Evolutionary conservation across 2,329 filamentous ascomycete species (phyloP).

Genomic region (Trichoderma oligosporum): DNA sequence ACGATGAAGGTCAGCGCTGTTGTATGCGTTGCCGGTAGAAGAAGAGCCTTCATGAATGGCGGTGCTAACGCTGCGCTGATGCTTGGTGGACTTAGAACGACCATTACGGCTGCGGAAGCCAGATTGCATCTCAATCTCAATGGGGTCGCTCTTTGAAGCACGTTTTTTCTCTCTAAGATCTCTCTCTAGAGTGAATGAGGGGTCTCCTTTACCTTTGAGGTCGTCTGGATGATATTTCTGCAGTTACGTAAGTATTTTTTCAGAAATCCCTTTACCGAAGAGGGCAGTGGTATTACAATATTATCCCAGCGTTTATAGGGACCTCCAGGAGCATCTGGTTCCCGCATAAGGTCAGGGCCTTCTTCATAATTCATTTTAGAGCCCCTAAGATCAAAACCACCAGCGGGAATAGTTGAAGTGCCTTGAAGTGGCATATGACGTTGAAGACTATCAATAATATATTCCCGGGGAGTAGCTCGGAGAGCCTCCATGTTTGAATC

Average conservation of each 20-base stretch:
- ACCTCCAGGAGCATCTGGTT: slow-evolving; percentile 63
- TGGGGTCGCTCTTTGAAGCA: slow-evolving; percentile 24
- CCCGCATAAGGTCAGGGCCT: slow-evolving; percentile 80
- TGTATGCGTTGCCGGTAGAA: slow-evolving; percentile 8
- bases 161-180: slow-evolving; percentile 57
- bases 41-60: slow-evolving; percentile 19
- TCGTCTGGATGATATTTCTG: slow-evolving; percentile 71
- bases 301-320: slow-evolving; percentile 73
- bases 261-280: background rate
- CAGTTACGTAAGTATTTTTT: slow-evolving; percentile 1
- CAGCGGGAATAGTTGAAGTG: slow-evolving; percentile 71
- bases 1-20: slow-evolving; percentile 29
- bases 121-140: slow-evolving; percentile 15
- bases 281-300: slow-evolving; percentile 52
- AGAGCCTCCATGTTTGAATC: slow-evolving; percentile 72
- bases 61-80: slow-evolving; percentile 46
- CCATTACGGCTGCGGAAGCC: slow-evolving; percentile 2
- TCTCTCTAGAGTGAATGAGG: slow-evolving; percentile 67
- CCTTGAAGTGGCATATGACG: slow-evolving; percentile 79
- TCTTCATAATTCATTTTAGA: slow-evolving; percentile 74
- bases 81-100: slow-evolving; percentile 25
- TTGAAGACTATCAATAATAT: slow-evolving; percentile 67
- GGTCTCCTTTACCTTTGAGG: slow-evolving; percentile 78
- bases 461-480: slow-evolving; percentile 74
- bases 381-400: slow-evolving; percentile 64